Conservation (phyloP, 2,329 filamentous ascomycete species). For the Dichotomopilus funicola region DNA sequence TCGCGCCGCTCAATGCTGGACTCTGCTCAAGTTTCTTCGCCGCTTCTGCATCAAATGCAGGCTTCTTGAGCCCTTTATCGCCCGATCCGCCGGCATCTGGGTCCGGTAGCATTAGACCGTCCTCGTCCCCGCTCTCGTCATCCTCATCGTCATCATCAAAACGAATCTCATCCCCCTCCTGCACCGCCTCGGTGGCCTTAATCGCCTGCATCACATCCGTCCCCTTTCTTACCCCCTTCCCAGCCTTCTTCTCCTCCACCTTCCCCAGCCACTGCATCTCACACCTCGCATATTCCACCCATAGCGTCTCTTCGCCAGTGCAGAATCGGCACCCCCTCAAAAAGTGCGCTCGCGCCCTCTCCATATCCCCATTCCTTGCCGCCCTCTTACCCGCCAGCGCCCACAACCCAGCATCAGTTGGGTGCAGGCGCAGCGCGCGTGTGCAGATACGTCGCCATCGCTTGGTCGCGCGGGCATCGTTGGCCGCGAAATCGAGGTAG, state of each 20-base stretch:
- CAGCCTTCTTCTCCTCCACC: constrained; percentile 64
- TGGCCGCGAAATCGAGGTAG: constrained; percentile 75
- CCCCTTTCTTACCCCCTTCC: constrained; percentile 30
- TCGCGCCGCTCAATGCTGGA: constrained; percentile 84
- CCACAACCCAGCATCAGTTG: constrained; percentile 78
- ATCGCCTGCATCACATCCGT: constrained; percentile 32
- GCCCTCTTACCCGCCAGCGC: constrained; percentile 73
- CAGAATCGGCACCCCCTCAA: constrained; percentile 87
- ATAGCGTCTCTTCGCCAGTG: constrained; percentile 64
- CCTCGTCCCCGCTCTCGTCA: constrained; percentile 40
- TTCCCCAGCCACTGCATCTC: constrained; percentile 90
- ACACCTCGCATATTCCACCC: constrained; percentile 83
- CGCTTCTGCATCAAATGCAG: constrained; percentile 41
- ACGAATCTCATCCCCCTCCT: constrained; percentile 37
- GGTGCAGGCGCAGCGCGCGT: constrained; percentile 74
- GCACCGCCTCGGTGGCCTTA: constrained; percentile 40
- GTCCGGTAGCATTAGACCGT: constrained; percentile 40
- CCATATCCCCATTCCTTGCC: constrained; percentile 80
- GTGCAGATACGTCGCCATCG: constrained; percentile 59
- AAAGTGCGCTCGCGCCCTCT: constrained; percentile 75
- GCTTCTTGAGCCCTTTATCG: constrained; percentile 30
- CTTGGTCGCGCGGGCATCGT: constrained; percentile 59
- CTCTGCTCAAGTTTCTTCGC: constrained; percentile 58
- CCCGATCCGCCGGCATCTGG: constrained; percentile 30
- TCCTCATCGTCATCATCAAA: constrained; percentile 42